phyloP scores from a whole-genome alignment of 768 basidiomycete genomes.

The Rhodotorula diobovata region DNA sequence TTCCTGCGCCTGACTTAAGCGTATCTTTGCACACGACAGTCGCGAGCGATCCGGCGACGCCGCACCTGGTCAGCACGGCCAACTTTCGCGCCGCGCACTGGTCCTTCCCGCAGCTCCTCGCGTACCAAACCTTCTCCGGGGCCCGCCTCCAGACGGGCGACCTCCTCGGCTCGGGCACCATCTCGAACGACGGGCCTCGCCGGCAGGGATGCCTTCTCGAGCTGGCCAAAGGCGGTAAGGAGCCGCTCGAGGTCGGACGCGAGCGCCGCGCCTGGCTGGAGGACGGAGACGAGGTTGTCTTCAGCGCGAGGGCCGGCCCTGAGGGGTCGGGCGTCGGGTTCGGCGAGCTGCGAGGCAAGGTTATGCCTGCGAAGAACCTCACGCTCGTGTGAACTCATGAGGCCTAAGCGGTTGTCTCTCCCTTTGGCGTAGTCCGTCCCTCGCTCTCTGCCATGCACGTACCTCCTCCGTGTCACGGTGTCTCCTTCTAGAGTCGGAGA shows the following conservation, averaged over 20 bases:
- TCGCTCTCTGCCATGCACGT: too few species aligned
- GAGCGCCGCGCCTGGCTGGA: slow-evolving; percentile 21
- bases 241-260: slow-evolving; percentile 8
- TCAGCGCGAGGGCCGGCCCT: slow-evolving; percentile 20
- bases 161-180: slow-evolving; percentile 41
- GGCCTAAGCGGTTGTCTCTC: too few species aligned
- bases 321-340: slow-evolving; percentile 33
- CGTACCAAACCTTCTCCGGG: slow-evolving; percentile 38
- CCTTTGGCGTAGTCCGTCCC: too few species aligned
- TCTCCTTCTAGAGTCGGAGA: too few species aligned
- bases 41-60: neutral
- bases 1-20: neutral
- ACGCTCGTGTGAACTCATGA: too few species aligned
- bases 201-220: slow-evolving; percentile 33
- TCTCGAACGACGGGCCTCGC: slow-evolving; percentile 22
- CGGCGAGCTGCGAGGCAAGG: slow-evolving; percentile 28
- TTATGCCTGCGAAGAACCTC: slow-evolving; percentile 19
- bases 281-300: slow-evolving; percentile 37
- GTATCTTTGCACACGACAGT: neutral
- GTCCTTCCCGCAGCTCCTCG: slow-evolving; percentile 38
- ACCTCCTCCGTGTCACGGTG: too few species aligned
- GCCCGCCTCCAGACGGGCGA: slow-evolving; percentile 33
- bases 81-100: slow-evolving; percentile 26
- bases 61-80: slow-evolving; percentile 16
- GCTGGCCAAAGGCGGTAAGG: slow-evolving; percentile 29